Evolutionary conservation across 192 early-diverging fungal species (phyloP).

Genomic region (Dissophora globulifera): DNA sequence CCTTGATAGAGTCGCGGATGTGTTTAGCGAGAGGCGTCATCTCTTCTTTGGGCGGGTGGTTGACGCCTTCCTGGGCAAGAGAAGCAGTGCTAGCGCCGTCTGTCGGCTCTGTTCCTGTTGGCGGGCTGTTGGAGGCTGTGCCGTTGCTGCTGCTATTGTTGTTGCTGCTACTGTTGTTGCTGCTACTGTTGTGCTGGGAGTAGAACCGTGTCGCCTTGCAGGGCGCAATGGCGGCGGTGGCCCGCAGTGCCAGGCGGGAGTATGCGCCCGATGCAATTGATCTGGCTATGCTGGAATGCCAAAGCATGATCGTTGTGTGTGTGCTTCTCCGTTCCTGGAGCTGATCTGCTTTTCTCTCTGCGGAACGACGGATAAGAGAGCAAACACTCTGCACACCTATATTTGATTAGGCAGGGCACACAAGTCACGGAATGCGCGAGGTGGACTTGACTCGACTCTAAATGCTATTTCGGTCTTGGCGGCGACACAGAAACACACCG

Average conservation of each 20-base stretch:
- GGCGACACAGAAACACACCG: no score
- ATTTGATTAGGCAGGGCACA: no score
- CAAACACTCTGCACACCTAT: no score
- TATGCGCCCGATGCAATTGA: constrained; percentile 11
- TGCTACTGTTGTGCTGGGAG: constrained; percentile 16
- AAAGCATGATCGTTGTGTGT: constrained; percentile 10
- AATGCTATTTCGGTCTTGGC: no score
- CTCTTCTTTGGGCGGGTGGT: constrained; percentile 59
- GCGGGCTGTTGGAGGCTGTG: no score
- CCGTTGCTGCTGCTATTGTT: no score
- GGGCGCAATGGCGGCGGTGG: neutral
- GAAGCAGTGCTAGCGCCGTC: no score
- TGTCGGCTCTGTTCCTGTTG: neutral
- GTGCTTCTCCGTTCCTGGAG: neutral
- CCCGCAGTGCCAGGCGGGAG: neutral
- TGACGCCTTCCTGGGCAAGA: no score
- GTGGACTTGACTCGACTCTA: no score
- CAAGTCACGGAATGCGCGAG: no score
- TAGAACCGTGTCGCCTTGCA: constrained; percentile 7
- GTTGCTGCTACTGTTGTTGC: no score
- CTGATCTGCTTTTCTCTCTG: constrained; percentile 7
- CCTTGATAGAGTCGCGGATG: constrained; percentile 67
- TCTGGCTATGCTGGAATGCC: constrained; percentile 17
- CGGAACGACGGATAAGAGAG: no score
- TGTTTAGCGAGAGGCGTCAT: constrained; percentile 66